Base-by-base conservation (phyloP, 306 rosid species). In the Corylus americana region DNA sequence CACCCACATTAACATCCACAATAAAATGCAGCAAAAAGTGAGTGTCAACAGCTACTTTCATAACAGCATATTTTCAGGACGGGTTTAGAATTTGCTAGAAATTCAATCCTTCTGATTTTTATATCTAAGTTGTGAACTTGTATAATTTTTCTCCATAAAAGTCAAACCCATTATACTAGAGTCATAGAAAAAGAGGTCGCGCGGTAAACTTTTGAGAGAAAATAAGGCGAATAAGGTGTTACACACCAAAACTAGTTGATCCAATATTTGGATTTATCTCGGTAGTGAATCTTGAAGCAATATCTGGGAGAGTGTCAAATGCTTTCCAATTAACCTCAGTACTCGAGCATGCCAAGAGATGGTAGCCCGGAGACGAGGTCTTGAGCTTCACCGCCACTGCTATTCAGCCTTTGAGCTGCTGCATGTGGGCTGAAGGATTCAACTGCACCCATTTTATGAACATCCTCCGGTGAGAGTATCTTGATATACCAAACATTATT, bases 401-500 rank as follows among this genome's bases (percentile, higher is more conserved):
- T 74, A 54, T 86, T 87, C 82, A 78, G 68, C 85, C 94, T 87
- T 67, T 90, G 88, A 78, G 86, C 91, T 12, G 79, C 84, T 12
- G 79, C 84, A 62, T 83, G 88, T 64, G 89, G 92, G 86, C 84
- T 88, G 35, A 85, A 80, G 77, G 93, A 73, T 75, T 87, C 96
- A 7, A 83, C 82, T 20, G 89, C 92, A 47, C 97, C 91, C 93
- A 93, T 86, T 82, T 91, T 89, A 81, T 91, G 97, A 70, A 93
- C 81, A 80, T 88, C 97, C 84, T 89, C 90, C 11, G 92, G 97
- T 44, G 97, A 91, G 55, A 93, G 96, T 85, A 91, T 91, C 83
- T 91, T 93, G 85, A 93, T 91, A 71, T 87, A 91, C 97, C 97
- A 89, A 68, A 91, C 96, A 51, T 91, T 91, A 77, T 91, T 93